Conservation (phyloP, 805 yeast genomes). For the Saccharomycopsis fibuligera region DNA sequence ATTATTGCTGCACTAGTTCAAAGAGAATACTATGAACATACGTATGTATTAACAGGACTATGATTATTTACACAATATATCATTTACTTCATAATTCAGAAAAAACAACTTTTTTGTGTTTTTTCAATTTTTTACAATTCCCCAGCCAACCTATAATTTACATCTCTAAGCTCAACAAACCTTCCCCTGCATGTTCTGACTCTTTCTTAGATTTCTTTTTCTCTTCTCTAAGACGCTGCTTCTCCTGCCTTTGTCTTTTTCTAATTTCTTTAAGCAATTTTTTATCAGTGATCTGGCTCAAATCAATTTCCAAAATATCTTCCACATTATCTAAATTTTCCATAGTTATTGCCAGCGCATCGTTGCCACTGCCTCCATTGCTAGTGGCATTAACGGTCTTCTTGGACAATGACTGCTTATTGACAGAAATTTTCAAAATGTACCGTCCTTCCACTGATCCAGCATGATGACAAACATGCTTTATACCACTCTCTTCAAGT, state of each 20-base stretch:
- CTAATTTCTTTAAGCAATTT: constrained; percentile 15
- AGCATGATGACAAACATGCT: background rate
- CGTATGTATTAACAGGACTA: too few relatives aligned
- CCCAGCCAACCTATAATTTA: too few relatives aligned
- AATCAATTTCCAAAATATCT: constrained; percentile 14
- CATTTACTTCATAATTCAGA: too few relatives aligned
- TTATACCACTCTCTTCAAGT: background rate
- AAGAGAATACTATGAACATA: too few relatives aligned
- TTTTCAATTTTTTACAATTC: too few relatives aligned
- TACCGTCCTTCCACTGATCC: constrained; percentile 2
- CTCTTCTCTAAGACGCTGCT: constrained; percentile 9
- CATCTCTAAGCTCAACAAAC: too few relatives aligned
- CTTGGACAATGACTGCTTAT: background rate
- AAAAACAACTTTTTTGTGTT: too few relatives aligned
- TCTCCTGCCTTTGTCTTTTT: constrained; percentile 18
- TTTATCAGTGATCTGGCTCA: constrained; percentile 13
- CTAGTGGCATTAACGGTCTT: background rate
- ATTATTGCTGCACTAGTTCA: too few relatives aligned
- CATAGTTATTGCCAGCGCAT: background rate
- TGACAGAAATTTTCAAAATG: background rate
- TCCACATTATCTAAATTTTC: constrained; percentile 11
- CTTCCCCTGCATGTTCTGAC: too few relatives aligned
- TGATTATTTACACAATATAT: too few relatives aligned
- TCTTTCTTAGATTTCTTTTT: constrained; percentile 5
- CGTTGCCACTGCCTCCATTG: background rate